Evolutionary conservation across 169 alveolate genomes (phyloP), one percentile per base, ranked within the genome.

Genomic region (Cryptosporidium viatorum): DNA sequence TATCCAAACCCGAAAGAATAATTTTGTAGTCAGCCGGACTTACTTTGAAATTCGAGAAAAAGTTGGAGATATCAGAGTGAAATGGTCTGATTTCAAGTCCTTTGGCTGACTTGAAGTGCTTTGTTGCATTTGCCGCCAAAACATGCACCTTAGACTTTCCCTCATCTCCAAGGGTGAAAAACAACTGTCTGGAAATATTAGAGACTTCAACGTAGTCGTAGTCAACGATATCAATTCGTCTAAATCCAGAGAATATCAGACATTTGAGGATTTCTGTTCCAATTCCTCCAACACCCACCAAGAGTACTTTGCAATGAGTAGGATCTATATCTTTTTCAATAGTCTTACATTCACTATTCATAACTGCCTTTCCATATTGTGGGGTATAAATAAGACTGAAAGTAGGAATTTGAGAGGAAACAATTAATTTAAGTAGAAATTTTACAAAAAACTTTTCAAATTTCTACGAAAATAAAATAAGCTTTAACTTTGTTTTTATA

Each of bases 211-310:
- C 75, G 14, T 59, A 14, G 39, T 80, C 89, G 26, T 65, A 16
- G 68, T 80, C 89, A 41, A 80, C 75, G 26, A 80, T 62, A 9
- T 80, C 89, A 12, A 80, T 62, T n/a, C n/a, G 41, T 62, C 43
- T 80, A 43, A 80, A 80, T n/a, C 89, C 89, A 0, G 75, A 62
- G 3, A 80, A 35, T 1, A 80, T n/a, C 29, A 80, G 70, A 33
- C 68, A 43, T 14, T 45, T 60, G 4, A 80, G 75, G 14, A 80
- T 80, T 50, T 80, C 89, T 12, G 75, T 62, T 33, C 89, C 89
- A 62, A 80, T 52, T 39, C 89, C 89, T 18, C 89, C 89, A 37
- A 80, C 69, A 8, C 89, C 89, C 21, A 62, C 89, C 23, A 80
- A 31, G 33, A 80, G 33, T 14, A 80, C 70, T 50, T 50, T 80